Base-by-base conservation (phyloP, 2,329 filamentous ascomycete species). In the Fusarium hainanense region DNA sequence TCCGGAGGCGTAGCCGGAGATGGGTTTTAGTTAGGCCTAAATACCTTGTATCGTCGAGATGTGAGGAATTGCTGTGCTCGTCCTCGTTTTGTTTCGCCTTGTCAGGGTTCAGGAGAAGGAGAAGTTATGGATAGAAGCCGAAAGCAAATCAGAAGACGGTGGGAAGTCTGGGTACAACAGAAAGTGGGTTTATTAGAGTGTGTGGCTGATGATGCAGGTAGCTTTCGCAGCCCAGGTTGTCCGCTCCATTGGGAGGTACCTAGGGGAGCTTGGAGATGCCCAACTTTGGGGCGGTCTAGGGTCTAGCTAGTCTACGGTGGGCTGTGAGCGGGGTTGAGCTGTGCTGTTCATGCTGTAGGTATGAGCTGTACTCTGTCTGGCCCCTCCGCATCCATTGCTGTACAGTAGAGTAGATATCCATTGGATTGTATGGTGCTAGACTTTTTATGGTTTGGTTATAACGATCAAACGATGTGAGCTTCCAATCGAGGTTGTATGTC, bases 161-260 rank as follows among this genome's bases (percentile, higher is more conserved):
- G 58, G 66, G 57, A 61, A 54, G 46, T 57, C 57, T 62, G 59
- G 54, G 58, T 47, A 32, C 50, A 46, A 30, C 13, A 28, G 30
- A 43, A 43, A 65, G 63, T 67, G 67, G 61, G 49, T 57, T 57
- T 58, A 37, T 49, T 48, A 25, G 42, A 55, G 51, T 63, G 50
- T 73, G 73, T 74, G 73, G 73, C 72, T 75, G 70, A 73, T 74
- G 73, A 73, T 73, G 71, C 65, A 73, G 68, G 59, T 67, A 70
- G 57, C 70, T 75, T 57, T 48, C 60, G 47, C 60, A 57, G 50
- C 60, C 44, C 60, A 57, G 50, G 61, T 58, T 30, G 51, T 44
- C 62, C 50, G 32, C 67, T 71, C 55, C 46, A 52, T 59, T 48
- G 30, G 42, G 55, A 43, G 41, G 49, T 27, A 51, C 32, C 21